Evolutionary conservation across 192 early-diverging fungal genomes (phyloP).

Genomic region (Phlyctochytrium arcticum): DNA sequence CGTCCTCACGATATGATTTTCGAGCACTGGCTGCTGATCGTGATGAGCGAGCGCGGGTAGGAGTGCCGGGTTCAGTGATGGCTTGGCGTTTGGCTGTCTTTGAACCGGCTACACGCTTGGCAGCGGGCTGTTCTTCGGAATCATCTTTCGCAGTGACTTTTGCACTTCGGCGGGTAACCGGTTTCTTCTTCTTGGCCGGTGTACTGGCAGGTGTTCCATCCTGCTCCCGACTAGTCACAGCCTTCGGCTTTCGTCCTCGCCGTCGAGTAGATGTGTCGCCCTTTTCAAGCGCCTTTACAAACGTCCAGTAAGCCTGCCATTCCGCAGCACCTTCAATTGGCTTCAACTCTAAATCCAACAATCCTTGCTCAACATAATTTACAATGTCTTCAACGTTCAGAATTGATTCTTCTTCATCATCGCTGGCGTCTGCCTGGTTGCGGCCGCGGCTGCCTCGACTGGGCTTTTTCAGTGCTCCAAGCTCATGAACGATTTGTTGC

Average conservation of each 20-base stretch:
- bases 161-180: not conserved
- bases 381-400: constrained; percentile 33
- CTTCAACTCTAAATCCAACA: constrained; percentile 26
- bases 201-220: not conserved
- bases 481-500: constrained; percentile 20
- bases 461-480: constrained; percentile 18
- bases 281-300: constrained; percentile 35
- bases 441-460: too few relatives aligned
- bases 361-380: constrained; percentile 18
- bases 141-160: not conserved
- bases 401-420: constrained; percentile 27
- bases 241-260: constrained; percentile 16
- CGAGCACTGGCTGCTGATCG: constrained; percentile 11
- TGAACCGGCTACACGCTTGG: not conserved
- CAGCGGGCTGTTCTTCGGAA: constrained; percentile 11
- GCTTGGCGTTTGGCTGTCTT: constrained; percentile 21
- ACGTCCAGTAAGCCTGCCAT: constrained; percentile 35
- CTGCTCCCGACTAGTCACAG: constrained; percentile 2
- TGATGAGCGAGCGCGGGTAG: constrained; percentile 18
- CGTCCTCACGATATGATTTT: constrained; percentile 4
- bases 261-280: constrained; percentile 28
- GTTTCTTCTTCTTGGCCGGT: constrained; percentile 6
- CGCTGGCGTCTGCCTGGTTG: not conserved
- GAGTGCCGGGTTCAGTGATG: not conserved
- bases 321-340: constrained; percentile 29